These are phyloP conservation scores for Ustanciosporium gigantosporum DNA, from an alignment of 1,284 basidiomycete species.

Conservation along the genomic window DNA sequence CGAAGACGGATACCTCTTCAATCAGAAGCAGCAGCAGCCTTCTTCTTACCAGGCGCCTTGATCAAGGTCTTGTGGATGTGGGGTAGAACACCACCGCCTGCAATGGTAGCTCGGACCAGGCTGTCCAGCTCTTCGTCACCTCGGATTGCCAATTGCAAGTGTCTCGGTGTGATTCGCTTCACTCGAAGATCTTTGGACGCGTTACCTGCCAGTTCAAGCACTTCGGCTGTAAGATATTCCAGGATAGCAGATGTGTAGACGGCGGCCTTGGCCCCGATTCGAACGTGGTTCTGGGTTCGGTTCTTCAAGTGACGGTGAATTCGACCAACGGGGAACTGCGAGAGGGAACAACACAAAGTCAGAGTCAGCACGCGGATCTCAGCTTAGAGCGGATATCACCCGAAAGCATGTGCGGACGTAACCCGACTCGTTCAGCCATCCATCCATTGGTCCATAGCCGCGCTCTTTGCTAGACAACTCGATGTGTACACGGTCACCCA, in stretches of 20 bases:
- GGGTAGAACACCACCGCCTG: constrained; percentile 86
- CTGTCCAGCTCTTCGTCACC: constrained; percentile 85
- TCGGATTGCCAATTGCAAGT: constrained; percentile 88
- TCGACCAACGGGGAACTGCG: constrained; percentile 86
- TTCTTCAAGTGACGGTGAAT: constrained; percentile 92
- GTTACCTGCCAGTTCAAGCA: constrained; percentile 91
- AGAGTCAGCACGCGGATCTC: constrained; percentile 1
- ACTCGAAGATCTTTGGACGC: constrained; percentile 94
- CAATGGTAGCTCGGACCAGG: constrained; percentile 66
- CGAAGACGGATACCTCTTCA: background rate
- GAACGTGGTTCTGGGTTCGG: constrained; percentile 88
- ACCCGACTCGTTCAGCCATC: too few species aligned
- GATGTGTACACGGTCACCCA: too few species aligned
- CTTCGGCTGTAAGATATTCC: constrained; percentile 87
- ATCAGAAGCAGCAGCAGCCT: constrained; percentile 7
- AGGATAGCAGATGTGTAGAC: constrained; percentile 89
- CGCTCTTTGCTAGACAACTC: too few species aligned
- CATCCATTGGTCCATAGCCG: too few species aligned
- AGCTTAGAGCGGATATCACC: background rate
- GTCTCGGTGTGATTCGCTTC: constrained; percentile 93
- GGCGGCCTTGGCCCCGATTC: constrained; percentile 87
- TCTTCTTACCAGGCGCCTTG: constrained; percentile 48
- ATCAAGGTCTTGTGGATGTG: constrained; percentile 83
- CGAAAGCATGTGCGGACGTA: background rate
- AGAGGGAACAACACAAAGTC: background rate